A percentile compares a stretch with the other conserved stretches of the same genome.
Evolutionary conservation across 495 filamentous ascomycete genomes (phyloP).

Genomic region (Aspergillus cavernicola): DNA sequence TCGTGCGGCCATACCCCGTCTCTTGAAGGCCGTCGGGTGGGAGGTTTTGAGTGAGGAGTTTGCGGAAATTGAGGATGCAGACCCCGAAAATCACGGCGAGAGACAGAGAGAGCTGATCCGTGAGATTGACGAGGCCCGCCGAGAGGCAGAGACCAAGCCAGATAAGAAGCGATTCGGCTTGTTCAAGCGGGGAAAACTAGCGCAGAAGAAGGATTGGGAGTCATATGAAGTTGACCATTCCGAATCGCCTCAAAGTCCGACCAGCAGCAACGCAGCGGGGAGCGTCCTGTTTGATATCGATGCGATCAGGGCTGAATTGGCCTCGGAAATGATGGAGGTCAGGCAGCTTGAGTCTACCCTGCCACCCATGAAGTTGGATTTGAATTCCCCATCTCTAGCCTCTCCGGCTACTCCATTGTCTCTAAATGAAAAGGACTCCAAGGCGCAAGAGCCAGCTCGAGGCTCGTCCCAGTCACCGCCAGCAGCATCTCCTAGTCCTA

Average conservation of each 20-base stretch:
- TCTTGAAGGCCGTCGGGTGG: conserved; percentile 85
- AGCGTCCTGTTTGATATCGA: conserved; percentile 91
- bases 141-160: conserved; percentile 70
- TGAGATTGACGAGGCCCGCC: conserved; percentile 93
- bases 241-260: conserved; percentile 21
- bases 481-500: conserved; percentile 26
- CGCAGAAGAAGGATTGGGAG: conserved; percentile 90
- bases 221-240: conserved; percentile 67
- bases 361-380: conserved; percentile 80
- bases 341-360: conserved; percentile 83
- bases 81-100: conserved; percentile 86
- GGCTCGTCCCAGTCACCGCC: conserved; percentile 27
- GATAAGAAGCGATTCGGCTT: conserved; percentile 73
- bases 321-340: conserved; percentile 69
- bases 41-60: conserved; percentile 90
- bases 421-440: conserved; percentile 45
- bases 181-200: conserved; percentile 70
- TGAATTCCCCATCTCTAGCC: conserved; percentile 33
- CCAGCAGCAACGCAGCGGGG: conserved; percentile 28
- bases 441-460: conserved; percentile 33
- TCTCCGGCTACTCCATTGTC: conserved; percentile 26
- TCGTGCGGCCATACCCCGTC: conserved; percentile 80
- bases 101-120: conserved; percentile 90
- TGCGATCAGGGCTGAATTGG: conserved; percentile 83
- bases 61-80: conserved; percentile 93